Percentiles rank a stretch among this genome's conserved stretches.
Conservation (phyloP, 768 basidiomycete species). For the Tylopilus subfusipes region DNA sequence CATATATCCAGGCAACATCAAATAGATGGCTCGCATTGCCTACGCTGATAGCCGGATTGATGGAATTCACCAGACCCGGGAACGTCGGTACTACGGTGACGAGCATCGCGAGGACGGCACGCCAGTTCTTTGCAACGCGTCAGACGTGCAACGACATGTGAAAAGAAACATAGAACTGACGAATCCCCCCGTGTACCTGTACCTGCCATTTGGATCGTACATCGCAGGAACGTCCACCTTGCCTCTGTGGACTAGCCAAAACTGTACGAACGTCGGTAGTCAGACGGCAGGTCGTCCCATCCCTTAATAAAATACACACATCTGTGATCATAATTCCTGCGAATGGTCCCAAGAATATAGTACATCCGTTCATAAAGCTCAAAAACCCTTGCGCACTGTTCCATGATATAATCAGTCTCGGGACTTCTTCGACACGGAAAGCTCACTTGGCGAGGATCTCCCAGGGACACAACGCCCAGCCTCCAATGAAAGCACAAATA, state of each 20-base stretch:
- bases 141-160: background rate
- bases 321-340: constrained; percentile 67
- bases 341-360: constrained; percentile 84
- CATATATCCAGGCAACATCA: constrained; percentile 75
- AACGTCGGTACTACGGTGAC: constrained; percentile 66
- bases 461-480: constrained; percentile 87
- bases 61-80: constrained; percentile 74
- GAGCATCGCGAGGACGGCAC: constrained; percentile 65
- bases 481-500: constrained; percentile 75
- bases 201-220: constrained; percentile 77
- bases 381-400: constrained; percentile 60
- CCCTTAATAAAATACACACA: constrained; percentile 34
- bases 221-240: constrained; percentile 80
- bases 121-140: constrained; percentile 61
- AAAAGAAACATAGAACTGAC: constrained; percentile 35
- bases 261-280: constrained; percentile 39
- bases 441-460: constrained; percentile 59
- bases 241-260: constrained; percentile 71
- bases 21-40: constrained; percentile 59
- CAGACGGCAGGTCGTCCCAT: background rate
- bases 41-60: constrained; percentile 62
- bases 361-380: constrained; percentile 78
- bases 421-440: background rate
- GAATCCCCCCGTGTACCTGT: constrained; percentile 71
- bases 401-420: background rate